These are phyloP conservation scores for Kluyveromyces nonfermentans DNA, from an alignment of 805 yeast genomes.

Conservation along the genomic window DNA sequence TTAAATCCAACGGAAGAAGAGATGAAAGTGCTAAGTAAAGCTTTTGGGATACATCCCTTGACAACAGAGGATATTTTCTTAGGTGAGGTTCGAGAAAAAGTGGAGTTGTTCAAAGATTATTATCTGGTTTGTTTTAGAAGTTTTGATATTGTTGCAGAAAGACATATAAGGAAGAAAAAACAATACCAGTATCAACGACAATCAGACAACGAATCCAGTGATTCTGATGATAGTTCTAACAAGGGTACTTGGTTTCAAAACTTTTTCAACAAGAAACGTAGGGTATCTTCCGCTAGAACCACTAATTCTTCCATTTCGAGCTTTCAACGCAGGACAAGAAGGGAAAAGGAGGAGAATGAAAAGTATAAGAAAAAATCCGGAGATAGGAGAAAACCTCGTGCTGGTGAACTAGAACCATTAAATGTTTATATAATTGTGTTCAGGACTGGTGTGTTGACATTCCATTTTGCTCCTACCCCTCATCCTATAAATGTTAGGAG, in stretches of 20 bases:
- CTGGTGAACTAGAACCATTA: constrained; percentile 68
- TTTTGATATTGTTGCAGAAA: constrained; percentile 72
- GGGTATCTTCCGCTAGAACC: constrained; percentile 16
- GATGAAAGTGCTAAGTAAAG: constrained; percentile 81
- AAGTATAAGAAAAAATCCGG: constrained; percentile 36
- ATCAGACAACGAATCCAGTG: constrained; percentile 7
- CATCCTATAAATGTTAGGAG: constrained; percentile 94
- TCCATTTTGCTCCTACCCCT: constrained; percentile 91
- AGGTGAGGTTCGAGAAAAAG: constrained; percentile 93
- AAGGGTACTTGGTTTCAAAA: constrained; percentile 11
- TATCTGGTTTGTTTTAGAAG: constrained; percentile 86
- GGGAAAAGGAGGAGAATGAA: constrained; percentile 29
- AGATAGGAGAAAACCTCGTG: constrained; percentile 35
- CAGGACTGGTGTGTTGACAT: constrained; percentile 81
- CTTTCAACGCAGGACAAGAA: constrained; percentile 20
- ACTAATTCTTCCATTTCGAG: constrained; percentile 12
- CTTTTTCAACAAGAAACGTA: constrained; percentile 12
- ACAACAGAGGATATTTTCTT: constrained; percentile 91
- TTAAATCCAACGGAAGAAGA: constrained; percentile 93
- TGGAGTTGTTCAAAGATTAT: constrained; percentile 82
- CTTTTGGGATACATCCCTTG: constrained; percentile 92
- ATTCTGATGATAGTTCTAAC: constrained; percentile 9
- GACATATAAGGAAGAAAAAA: constrained; percentile 42
- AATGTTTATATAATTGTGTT: constrained; percentile 91
- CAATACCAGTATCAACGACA: constrained; percentile 31